phyloP scores from a whole-genome alignment of 2,329 filamentous ascomycete species.

The Capronia americana region DNA sequence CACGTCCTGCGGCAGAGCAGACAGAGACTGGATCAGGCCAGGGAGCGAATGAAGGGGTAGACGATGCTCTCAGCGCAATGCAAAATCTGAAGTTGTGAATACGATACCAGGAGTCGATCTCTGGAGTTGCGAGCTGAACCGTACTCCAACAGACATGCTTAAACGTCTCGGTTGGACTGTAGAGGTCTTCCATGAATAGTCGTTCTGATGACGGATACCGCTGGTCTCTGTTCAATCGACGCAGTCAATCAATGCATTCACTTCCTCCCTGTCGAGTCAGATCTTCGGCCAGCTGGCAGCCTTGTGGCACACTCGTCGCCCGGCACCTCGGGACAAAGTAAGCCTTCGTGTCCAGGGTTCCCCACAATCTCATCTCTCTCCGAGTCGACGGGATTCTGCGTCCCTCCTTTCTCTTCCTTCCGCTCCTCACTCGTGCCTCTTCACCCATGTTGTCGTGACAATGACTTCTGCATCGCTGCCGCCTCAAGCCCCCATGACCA shows the following conservation, averaged over 20 bases:
- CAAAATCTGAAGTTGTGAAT: neutral
- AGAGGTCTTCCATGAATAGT: neutral
- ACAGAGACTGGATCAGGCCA: neutral
- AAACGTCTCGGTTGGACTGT: neutral
- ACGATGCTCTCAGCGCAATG: neutral
- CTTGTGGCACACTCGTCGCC: neutral
- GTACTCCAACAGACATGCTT: neutral
- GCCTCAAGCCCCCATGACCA: constrained; percentile 40
- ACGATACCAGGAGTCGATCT: neutral
- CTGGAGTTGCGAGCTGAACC: neutral
- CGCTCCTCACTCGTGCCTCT: constrained; percentile 6
- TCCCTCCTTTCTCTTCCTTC: neutral
- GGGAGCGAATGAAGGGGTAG: neutral
- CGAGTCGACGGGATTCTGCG: constrained; percentile 4
- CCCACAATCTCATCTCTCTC: constrained; percentile 12
- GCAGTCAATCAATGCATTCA: neutral
- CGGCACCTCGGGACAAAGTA: constrained; percentile 5
- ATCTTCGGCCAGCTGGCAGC: neutral
- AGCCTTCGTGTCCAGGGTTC: neutral
- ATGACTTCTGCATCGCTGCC: constrained; percentile 39
- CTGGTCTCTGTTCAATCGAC: too few relatives aligned
- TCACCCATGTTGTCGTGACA: constrained; percentile 27
- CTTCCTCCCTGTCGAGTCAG: neutral
- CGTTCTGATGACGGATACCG: neutral
- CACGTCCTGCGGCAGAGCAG: neutral